Base-by-base conservation (phyloP, 129 eudicot genomes). In the Artemisia annua region DNA sequence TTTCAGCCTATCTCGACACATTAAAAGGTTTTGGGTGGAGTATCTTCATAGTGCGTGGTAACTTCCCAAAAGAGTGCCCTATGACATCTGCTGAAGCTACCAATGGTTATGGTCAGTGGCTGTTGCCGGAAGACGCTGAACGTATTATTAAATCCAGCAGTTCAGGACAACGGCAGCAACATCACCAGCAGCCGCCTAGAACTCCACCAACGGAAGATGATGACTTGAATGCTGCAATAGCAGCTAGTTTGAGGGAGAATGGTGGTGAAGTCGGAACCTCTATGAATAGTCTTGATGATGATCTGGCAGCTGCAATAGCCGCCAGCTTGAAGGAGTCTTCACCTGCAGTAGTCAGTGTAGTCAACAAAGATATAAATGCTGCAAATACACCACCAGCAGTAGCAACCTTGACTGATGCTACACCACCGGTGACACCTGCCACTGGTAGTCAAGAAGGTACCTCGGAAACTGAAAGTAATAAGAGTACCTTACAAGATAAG, bases 1-100 rank as follows among this genome's bases (percentile, higher is more conserved):
- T 94, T 52, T 94, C 98, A 6, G 98, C 98, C 11, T 90, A 90
- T 75, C 90, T 94, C 3, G 95, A 89, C 87, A 80, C 98, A 3
- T 64, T 94, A 11, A 94, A 90, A 85, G 91, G 89, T 44, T 91
- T 74, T 11, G 98, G 98, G 18, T 94, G 98, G 98, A 94, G 98
- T 61, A 94, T 94, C 28, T 94, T 94, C 68, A 68, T 94, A 15
- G 98, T 94, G 22, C 80, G 97, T 44, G 97, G 98, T 14, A 88
- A 84, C 71, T 94, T 94, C 73, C 98, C 98, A 0, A 94, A 84
- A 72, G 98, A 94, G 60, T 94, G 96, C 65, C 89, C 93, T 17
- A 70, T 93, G 14, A 71, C 98, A 22, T 87, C 98, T 22, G 85
- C 87, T 1, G 98, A 93, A 70, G 90, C 96, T 60, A 82, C 92